Base-by-base conservation (phyloP, 495 filamentous ascomycete genomes). In the Penicillium arizonense region DNA sequence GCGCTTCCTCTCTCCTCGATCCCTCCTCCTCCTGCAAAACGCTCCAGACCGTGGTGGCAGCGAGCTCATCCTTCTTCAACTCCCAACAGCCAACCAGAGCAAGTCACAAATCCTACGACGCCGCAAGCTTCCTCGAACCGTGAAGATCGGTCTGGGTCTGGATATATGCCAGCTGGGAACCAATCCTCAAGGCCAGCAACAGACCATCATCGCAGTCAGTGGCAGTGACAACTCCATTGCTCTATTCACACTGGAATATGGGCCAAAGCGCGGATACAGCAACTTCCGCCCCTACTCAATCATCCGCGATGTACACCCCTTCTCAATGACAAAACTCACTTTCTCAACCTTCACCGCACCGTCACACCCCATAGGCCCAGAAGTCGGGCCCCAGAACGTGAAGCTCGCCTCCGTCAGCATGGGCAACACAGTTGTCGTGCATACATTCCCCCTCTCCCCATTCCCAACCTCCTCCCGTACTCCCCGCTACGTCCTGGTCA, bases 391-490 rank as follows among this genome's bases (percentile, higher is more conserved):
- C 9, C 82, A 87, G 52, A 79, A 83, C 54, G 68, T 96, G 52
- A 91, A 89, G 59, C 79, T 98, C 6, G 92, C 91, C 14, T 94
- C 89, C 43, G 85, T 89, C 41, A 89, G 87, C 54, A 85, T 95
- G 65, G 89, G 86, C 50, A 93, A 91, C 67, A 92, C 88, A 8
- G 81, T 91, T 39, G 85, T 91, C 40, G 87, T 96, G 32, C 90
- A 96, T 70, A 88, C 88, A 18, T 74, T 97, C 55, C 85, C 89
- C 0, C 82, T 98, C 23, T 78, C 77, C 14, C 81, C 80, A 14
- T 78, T 73, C 55, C 75, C 65, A 44, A 68, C 58, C 54, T 71
- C 58, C 35, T 80, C 72, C 52, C 72, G 66, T 53, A 75, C 69
- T 24, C 77, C 75, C 20, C 86, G 89, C 61, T 92, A 91, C 68